Percentiles rank a stretch among this genome's conserved stretches.
phyloP scores from a whole-genome alignment of 257 asterid species.

The Solanum sejunctum region DNA sequence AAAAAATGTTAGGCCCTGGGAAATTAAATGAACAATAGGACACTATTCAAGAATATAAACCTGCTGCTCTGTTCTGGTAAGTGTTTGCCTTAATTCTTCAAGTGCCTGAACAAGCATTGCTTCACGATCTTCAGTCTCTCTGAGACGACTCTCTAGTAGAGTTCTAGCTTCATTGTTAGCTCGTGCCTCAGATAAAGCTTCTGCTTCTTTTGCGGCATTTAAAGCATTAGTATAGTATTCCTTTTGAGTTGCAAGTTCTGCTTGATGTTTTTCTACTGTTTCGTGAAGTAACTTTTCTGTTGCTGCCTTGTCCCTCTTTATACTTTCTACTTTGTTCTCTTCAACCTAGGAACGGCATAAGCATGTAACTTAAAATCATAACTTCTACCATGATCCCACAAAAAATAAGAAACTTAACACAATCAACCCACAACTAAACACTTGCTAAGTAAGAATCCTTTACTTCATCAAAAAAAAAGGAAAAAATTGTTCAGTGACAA shows the following conservation, averaged over 20 bases:
- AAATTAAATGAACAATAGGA: background rate
- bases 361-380: background rate
- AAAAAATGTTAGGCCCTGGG: background rate
- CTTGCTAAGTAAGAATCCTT: background rate
- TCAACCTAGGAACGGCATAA: constrained; percentile 43
- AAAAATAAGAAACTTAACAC: background rate
- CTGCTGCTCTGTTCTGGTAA: constrained; percentile 74
- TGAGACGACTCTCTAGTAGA: constrained; percentile 53
- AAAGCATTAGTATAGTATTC: constrained; percentile 82
- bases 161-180: constrained; percentile 91
- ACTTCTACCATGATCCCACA: background rate
- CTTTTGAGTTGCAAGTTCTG: constrained; percentile 75
- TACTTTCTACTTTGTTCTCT: constrained; percentile 91
- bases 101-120: constrained; percentile 44
- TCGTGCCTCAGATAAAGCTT: constrained; percentile 85
- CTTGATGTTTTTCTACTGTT: constrained; percentile 89
- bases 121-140: constrained; percentile 42
- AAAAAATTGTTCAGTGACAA: background rate
- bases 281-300: constrained; percentile 91
- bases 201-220: constrained; percentile 90
- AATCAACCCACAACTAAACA: background rate
- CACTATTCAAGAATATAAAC: constrained; percentile 16
- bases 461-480: background rate
- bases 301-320: constrained; percentile 78
- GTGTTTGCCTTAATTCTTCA: constrained; percentile 43